Conservation (phyloP, 352 stramenopile species). For the Globisporangium middletonii region DNA sequence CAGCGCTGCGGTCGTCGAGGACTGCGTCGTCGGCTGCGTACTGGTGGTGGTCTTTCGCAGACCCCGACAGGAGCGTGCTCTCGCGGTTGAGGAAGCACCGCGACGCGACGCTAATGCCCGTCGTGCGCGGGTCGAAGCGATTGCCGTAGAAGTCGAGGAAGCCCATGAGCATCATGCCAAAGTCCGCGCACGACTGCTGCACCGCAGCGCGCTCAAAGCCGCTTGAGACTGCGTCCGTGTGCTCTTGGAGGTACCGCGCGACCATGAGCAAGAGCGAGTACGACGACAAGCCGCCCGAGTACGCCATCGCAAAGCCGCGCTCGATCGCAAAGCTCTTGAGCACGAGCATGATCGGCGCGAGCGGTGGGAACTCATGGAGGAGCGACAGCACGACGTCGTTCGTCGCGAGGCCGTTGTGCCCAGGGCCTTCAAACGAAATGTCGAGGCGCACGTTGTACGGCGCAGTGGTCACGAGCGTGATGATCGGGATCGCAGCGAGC, state of each 20-base stretch:
- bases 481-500: constrained; percentile 95
- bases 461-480: constrained; percentile 88
- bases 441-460: constrained; percentile 88
- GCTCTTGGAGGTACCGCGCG: constrained; percentile 89
- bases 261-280: constrained; percentile 96
- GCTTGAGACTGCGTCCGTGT: constrained; percentile 60
- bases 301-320: constrained; percentile 91
- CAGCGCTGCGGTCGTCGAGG: constrained; percentile 41
- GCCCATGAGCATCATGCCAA: constrained; percentile 93
- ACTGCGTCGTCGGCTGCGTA: constrained; percentile 38
- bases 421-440: constrained; percentile 95
- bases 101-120: constrained; percentile 84
- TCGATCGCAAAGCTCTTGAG: constrained; percentile 94
- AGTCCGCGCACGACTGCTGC: constrained; percentile 79
- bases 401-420: constrained; percentile 94
- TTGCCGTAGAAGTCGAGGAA: constrained; percentile 98
- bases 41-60: constrained; percentile 32
- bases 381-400: constrained; percentile 91
- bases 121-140: constrained; percentile 87
- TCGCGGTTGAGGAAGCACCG: constrained; percentile 81
- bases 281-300: constrained; percentile 95
- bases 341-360: constrained; percentile 94
- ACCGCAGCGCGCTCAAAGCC: constrained; percentile 55
- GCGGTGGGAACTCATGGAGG: constrained; percentile 91
- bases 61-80: constrained; percentile 22